Evolutionary conservation across 2,329 filamentous ascomycete genomes (phyloP).

Genomic region (Tolypocladium endophyticum): DNA sequence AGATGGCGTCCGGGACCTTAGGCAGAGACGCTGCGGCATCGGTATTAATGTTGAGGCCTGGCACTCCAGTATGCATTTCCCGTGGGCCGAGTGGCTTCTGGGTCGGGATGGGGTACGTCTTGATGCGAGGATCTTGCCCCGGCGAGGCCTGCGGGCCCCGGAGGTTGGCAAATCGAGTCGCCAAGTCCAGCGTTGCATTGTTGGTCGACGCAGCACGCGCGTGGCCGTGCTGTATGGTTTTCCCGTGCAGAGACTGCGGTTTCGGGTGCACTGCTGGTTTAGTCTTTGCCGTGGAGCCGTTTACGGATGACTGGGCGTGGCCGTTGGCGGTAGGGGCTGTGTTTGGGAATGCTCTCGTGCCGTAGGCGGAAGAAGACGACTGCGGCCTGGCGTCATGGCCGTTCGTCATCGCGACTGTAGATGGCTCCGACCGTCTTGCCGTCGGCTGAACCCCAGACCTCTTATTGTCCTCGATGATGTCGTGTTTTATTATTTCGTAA

Average conservation of each 20-base stretch:
- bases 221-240: conserved; percentile 29
- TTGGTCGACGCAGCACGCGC: conserved; percentile 15
- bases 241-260: conserved; percentile 55
- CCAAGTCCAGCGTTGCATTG: conserved; percentile 36
- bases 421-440: conserved; percentile 5
- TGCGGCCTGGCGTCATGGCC: neutral
- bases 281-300: conserved; percentile 17
- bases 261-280: conserved; percentile 53
- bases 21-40: conserved; percentile 50
- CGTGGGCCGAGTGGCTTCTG: conserved; percentile 34
- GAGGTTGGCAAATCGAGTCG: conserved; percentile 46
- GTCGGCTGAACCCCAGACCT: conserved; percentile 46
- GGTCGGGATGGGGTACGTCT: conserved; percentile 34
- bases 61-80: conserved; percentile 37
- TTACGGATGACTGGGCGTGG: conserved; percentile 5
- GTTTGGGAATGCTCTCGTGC: neutral
- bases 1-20: conserved; percentile 64
- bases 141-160: conserved; percentile 30
- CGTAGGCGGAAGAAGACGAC: neutral
- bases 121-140: conserved; percentile 42
- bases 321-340: conserved; percentile 1
- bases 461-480: conserved; percentile 54
- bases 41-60: conserved; percentile 34
- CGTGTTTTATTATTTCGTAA: conserved; percentile 47
- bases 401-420: conserved; percentile 8